Conservation (phyloP, 805 yeast genomes). For the Hanseniaspora pseudoguilliermondii region DNA sequence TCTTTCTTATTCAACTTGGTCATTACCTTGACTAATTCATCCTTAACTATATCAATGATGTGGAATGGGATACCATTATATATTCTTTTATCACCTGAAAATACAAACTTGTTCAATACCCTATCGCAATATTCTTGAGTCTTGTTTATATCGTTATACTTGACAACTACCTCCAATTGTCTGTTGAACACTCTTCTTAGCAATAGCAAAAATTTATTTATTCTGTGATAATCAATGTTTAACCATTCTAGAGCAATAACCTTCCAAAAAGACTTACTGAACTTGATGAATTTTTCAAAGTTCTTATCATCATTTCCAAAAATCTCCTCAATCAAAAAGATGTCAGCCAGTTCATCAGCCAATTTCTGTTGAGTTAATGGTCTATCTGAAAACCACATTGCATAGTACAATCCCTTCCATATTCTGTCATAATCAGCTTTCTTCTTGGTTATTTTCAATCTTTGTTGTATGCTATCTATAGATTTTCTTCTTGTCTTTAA, state of each 20-base stretch:
- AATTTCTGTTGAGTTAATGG: conserved; percentile 83
- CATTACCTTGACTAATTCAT: conserved; percentile 63
- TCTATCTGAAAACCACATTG: conserved; percentile 95
- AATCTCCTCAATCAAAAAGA: conserved; percentile 19
- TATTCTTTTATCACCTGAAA: conserved; percentile 46
- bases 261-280: conserved; percentile 68
- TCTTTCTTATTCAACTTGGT: conserved; percentile 36
- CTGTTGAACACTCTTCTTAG: conserved; percentile 64
- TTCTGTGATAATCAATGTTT: conserved; percentile 63
- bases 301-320: conserved; percentile 14
- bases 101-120: conserved; percentile 34
- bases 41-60: conserved; percentile 67
- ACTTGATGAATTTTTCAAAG: conserved; percentile 30
- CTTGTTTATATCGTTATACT: conserved; percentile 28
- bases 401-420: conserved; percentile 91
- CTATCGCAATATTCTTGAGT: conserved; percentile 37
- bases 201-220: conserved; percentile 74
- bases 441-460: conserved; percentile 30
- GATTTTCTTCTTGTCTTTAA: conserved; percentile 63
- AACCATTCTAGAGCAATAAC: conserved; percentile 75
- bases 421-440: conserved; percentile 59
- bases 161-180: conserved; percentile 41
- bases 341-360: conserved; percentile 56
- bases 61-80: conserved; percentile 76
- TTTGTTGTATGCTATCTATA: conserved; percentile 41